Evolutionary conservation across 768 basidiomycete species (phyloP).

Genomic region (Imleria badia): DNA sequence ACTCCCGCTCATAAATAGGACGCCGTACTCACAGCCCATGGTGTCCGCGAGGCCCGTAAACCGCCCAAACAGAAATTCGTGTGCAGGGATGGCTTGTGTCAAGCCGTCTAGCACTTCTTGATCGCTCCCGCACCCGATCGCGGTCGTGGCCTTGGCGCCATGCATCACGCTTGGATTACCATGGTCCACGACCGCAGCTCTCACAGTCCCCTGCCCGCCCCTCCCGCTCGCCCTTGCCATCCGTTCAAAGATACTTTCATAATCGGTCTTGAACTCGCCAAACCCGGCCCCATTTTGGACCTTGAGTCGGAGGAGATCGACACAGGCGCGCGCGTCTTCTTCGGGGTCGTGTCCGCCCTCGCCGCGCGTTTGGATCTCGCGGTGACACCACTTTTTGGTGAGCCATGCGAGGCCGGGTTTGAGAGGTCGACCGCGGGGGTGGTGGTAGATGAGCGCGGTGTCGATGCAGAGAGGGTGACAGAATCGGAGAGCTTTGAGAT

Average conservation of each 20-base stretch:
- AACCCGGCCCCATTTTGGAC: slow-evolving; percentile 73
- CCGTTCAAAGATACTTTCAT: slow-evolving; percentile 86
- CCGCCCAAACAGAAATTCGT: slow-evolving; percentile 84
- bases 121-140: slow-evolving; percentile 73
- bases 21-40: slow-evolving; percentile 66
- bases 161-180: slow-evolving; percentile 85
- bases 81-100: slow-evolving; percentile 53
- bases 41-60: slow-evolving; percentile 80
- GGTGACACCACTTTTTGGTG: slow-evolving; percentile 87
- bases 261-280: slow-evolving; percentile 83
- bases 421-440: slow-evolving; percentile 89
- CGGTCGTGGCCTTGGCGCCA: slow-evolving; percentile 77
- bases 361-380: slow-evolving; percentile 84
- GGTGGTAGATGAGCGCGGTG: slow-evolving; percentile 86
- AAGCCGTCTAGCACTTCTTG: slow-evolving; percentile 76
- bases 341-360: slow-evolving; percentile 92
- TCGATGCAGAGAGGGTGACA: slow-evolving; percentile 88
- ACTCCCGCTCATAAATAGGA: not conserved
- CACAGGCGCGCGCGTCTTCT: slow-evolving; percentile 88
- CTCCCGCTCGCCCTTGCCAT: slow-evolving; percentile 56
- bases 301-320: slow-evolving; percentile 84
- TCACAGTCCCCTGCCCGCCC: slow-evolving; percentile 43
- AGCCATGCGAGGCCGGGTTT: slow-evolving; percentile 98
- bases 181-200: slow-evolving; percentile 77
- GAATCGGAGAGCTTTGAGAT: slow-evolving; percentile 84